These are phyloP conservation scores for Amanita pseudoporphyria DNA, from an alignment of 768 basidiomycete species.

Conservation along the genomic window DNA sequence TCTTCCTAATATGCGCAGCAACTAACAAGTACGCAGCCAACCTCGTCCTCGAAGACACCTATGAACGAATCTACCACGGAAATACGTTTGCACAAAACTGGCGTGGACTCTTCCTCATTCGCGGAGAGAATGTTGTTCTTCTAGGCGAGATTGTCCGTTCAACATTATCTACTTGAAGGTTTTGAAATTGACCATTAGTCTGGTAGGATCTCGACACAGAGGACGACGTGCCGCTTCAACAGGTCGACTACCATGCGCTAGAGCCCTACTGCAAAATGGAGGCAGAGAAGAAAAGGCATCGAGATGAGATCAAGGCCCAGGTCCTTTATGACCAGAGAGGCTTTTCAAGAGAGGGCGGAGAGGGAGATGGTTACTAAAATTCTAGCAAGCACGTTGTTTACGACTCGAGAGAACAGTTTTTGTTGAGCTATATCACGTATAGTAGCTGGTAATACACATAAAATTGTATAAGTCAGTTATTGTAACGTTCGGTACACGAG, in stretches of 20 bases:
- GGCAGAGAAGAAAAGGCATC: slow-evolving; percentile 61
- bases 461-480: background rate
- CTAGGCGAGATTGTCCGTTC: slow-evolving; percentile 88
- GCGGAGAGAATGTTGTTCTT: slow-evolving; percentile 97
- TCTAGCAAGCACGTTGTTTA: background rate
- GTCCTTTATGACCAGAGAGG: slow-evolving; percentile 79
- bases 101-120: slow-evolving; percentile 86
- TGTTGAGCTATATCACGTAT: slow-evolving; percentile 2
- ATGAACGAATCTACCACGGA: slow-evolving; percentile 90
- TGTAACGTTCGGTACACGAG: background rate
- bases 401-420: background rate
- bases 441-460: slow-evolving; percentile 8
- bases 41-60: slow-evolving; percentile 91
- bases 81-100: slow-evolving; percentile 82
- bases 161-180: slow-evolving; percentile 2
- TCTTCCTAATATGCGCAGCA: slow-evolving; percentile 1
- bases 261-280: slow-evolving; percentile 67
- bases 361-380: slow-evolving; percentile 86
- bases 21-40: slow-evolving; percentile 52
- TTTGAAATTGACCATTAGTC: slow-evolving; percentile 4
- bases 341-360: slow-evolving; percentile 91
- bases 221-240: slow-evolving; percentile 74
- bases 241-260: slow-evolving; percentile 63
- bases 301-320: slow-evolving; percentile 78
- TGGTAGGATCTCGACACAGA: slow-evolving; percentile 84